Evolutionary conservation across 352 stramenopile species (phyloP).

Genomic region (Phytophthora pseudosyringae): DNA sequence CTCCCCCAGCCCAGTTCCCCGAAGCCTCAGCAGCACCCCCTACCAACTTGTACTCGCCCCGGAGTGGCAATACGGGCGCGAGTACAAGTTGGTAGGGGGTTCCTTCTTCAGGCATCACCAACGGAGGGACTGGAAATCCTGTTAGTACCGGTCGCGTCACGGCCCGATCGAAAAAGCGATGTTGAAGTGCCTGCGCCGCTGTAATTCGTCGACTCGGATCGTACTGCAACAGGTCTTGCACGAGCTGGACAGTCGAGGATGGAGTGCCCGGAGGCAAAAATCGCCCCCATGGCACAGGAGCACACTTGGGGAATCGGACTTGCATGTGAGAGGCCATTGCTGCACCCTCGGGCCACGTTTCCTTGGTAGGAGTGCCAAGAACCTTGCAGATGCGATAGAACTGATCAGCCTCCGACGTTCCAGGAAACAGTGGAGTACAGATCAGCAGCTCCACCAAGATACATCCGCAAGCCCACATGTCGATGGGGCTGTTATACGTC

Average conservation of each 20-base stretch:
- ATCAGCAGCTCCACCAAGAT: conserved; percentile 85
- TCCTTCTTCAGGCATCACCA: conserved; percentile 21
- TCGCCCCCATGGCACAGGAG: conserved; percentile 65
- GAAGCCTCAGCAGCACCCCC: conserved; percentile 5
- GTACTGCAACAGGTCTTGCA: conserved; percentile 92
- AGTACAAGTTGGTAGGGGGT: too few species aligned
- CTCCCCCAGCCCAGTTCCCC: conserved; percentile 17
- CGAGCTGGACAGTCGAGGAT: conserved; percentile 77
- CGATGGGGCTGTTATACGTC: conserved; percentile 83
- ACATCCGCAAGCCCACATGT: conserved; percentile 86
- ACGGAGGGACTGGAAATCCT: not conserved
- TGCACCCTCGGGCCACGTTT: conserved; percentile 93
- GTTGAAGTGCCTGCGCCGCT: conserved; percentile 91
- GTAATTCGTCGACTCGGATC: conserved; percentile 90
- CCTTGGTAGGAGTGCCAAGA: conserved; percentile 89
- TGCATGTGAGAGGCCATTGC: conserved; percentile 90
- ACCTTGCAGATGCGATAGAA: conserved; percentile 95
- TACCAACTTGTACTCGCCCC: conserved; percentile 20
- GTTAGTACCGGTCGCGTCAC: conserved; percentile 54
- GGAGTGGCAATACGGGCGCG: conserved; percentile 27
- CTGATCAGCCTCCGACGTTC: conserved; percentile 95
- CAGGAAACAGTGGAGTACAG: conserved; percentile 76
- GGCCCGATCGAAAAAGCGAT: conserved; percentile 91
- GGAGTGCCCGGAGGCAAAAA: conserved; percentile 76
- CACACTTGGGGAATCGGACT: conserved; percentile 93